A percentile compares a stretch with the other conserved stretches of the same genome.
These are phyloP conservation scores for Lipomyces yamanashiensis DNA, from an alignment of 805 yeast species.

Conservation along the genomic window DNA sequence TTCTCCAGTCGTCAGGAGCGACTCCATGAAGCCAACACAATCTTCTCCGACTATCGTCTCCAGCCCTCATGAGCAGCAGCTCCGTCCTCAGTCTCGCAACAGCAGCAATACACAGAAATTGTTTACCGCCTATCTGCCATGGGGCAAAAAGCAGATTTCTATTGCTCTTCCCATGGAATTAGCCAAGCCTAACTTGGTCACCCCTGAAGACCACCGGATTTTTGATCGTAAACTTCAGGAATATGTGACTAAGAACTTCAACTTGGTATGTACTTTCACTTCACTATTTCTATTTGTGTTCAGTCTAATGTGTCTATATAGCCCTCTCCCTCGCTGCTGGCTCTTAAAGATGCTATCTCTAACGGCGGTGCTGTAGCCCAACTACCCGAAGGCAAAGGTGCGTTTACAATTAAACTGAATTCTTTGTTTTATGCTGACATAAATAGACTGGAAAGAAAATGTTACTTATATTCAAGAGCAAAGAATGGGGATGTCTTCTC, in stretches of 20 bases:
- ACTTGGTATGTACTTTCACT: slow-evolving; percentile 6
- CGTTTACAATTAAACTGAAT: not conserved
- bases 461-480: slow-evolving; percentile 3
- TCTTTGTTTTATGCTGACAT: not conserved
- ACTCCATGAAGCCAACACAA: not conserved
- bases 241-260: slow-evolving; percentile 9
- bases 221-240: slow-evolving; percentile 16
- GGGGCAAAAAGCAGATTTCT: slow-evolving; percentile 18
- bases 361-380: slow-evolving; percentile 15
- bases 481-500: slow-evolving; percentile 1
- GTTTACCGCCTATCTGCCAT: slow-evolving; percentile 10
- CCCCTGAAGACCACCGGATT: slow-evolving; percentile 9
- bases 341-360: slow-evolving; percentile 7
- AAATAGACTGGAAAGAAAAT: not conserved
- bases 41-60: not conserved
- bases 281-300: not conserved
- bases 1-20: not conserved
- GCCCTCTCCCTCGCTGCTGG: slow-evolving; percentile 8
- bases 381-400: slow-evolving; percentile 20
- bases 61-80: not conserved
- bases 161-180: slow-evolving; percentile 12
- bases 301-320: not conserved
- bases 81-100: not conserved
- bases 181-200: slow-evolving; percentile 1
- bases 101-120: not conserved